A percentile compares a stretch with the other conserved stretches of the same genome.
Conservation (phyloP, 2,329 filamentous ascomycete species). For the Anthostomella pinea region DNA sequence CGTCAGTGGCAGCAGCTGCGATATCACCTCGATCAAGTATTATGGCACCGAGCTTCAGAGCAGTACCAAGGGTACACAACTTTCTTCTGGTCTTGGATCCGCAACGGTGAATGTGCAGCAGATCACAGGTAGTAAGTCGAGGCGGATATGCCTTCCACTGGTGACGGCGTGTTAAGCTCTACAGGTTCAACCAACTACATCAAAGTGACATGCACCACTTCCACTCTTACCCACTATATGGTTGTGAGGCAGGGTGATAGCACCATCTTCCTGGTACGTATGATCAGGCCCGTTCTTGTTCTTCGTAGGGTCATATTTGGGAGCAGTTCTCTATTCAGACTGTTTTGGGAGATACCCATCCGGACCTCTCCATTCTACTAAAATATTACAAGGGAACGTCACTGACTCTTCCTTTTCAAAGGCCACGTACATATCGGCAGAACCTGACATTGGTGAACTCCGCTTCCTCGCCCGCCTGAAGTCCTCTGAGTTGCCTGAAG, state of each 20-base stretch:
- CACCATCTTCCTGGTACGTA: slow-evolving; percentile 58
- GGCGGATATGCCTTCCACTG: neutral
- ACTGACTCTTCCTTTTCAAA: too few relatives aligned
- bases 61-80: slow-evolving; percentile 48
- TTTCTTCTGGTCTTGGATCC: slow-evolving; percentile 57
- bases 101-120: slow-evolving; percentile 49
- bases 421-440: slow-evolving; percentile 59
- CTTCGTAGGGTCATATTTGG: too few relatives aligned
- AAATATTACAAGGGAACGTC: too few relatives aligned
- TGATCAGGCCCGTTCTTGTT: too few relatives aligned
- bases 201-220: slow-evolving; percentile 59
- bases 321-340: too few relatives aligned
- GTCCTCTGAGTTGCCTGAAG: slow-evolving; percentile 45
- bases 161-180: neutral
- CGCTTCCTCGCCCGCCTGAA: slow-evolving; percentile 63
- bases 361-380: too few relatives aligned
- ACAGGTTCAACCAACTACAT: slow-evolving; percentile 42
- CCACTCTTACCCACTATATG: slow-evolving; percentile 62
- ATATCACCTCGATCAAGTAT: slow-evolving; percentile 62
- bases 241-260: slow-evolving; percentile 59
- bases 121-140: slow-evolving; percentile 26
- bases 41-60: slow-evolving; percentile 59
- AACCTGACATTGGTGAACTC: slow-evolving; percentile 57
- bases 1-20: slow-evolving; percentile 53
- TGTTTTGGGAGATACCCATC: too few relatives aligned